Evolutionary conservation across 305 asterid species (phyloP).

Genomic region (Fraxinus angustifolia): DNA sequence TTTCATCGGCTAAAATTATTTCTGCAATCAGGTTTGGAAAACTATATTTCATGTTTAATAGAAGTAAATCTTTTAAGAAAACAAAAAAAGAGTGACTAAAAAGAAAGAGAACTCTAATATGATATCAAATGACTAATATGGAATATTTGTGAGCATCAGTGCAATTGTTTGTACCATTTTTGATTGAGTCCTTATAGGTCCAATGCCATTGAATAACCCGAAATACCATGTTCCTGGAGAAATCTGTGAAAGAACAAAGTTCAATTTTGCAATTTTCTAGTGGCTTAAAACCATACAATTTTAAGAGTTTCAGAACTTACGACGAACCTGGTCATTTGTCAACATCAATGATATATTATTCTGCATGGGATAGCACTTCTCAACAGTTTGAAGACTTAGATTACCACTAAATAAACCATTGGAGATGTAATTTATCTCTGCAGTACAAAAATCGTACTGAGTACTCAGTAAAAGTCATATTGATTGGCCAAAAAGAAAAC

Average conservation of each 20-base stretch:
- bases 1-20: background rate
- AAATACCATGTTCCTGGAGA: constrained; percentile 86
- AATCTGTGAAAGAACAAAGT: constrained; percentile 51
- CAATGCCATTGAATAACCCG: constrained; percentile 89
- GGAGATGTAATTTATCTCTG: constrained; percentile 56
- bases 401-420: constrained; percentile 59
- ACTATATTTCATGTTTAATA: background rate
- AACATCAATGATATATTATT: constrained; percentile 51
- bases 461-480: constrained; percentile 17
- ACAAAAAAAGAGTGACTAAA: background rate
- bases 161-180: constrained; percentile 71
- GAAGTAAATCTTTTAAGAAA: background rate
- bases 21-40: background rate
- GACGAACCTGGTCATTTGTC: constrained; percentile 79
- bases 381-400: constrained; percentile 58
- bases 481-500: constrained; percentile 5
- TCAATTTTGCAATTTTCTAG: background rate
- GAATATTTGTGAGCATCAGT: constrained; percentile 5
- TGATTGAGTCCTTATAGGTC: constrained; percentile 82
- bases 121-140: background rate
- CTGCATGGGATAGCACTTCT: constrained; percentile 92
- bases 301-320: constrained; percentile 12
- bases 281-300: background rate
- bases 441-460: constrained; percentile 28
- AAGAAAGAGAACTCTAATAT: background rate